Evolutionary conservation across 2,329 filamentous ascomycete species (phyloP), one percentile per base, ranked within the genome.

Genomic region (Cytospora piceae): DNA sequence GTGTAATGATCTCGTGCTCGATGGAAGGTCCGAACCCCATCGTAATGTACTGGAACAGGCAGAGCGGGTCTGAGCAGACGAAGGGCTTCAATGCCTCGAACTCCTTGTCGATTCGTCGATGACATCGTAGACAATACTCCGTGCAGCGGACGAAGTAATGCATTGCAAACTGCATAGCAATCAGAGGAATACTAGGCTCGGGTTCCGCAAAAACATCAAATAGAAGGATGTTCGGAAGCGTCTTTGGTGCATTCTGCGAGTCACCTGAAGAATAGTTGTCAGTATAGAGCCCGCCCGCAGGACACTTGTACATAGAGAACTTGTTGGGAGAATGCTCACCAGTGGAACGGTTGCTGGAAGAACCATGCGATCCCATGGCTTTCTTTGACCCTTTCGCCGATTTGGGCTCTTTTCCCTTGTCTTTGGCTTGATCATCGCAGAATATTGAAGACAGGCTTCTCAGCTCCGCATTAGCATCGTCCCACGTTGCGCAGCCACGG

Each of bases 101-200:
- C 0, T 86, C 84, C 2, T 82, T 82, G 1, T 85, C 76, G 42
- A 92, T 83, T 70, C 84, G 89, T 70, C 85, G 85, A 75, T 96
- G 91, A 72, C 94, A 97, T 29, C 94, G 88, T 63, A 96, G 83
- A 75, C 94, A 97, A 75, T 94, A 96, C 62, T 95, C 88, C 0
- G 91, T 93, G 74, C 92, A 97, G 66, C 87, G 88, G 9, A 91
- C 85, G 67, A 97, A 87, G 71, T 93, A 91, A 1, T 89, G 87
- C 31, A 96, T 80, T 0, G 88, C 83, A 70, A 94, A 95, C 69
- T 96, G 90, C 83, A 92, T 91, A 1, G 84, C 82, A 32, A 85
- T 70, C 32, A 89, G 75, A 1, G 85, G 83, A 42, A 87, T 77
- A 55, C 85, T 88, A 39, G 79, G 70, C 20, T 78, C 71, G 20